Base-by-base conservation (phyloP, 116 monocot species). In the Posidonia oceanica region DNA sequence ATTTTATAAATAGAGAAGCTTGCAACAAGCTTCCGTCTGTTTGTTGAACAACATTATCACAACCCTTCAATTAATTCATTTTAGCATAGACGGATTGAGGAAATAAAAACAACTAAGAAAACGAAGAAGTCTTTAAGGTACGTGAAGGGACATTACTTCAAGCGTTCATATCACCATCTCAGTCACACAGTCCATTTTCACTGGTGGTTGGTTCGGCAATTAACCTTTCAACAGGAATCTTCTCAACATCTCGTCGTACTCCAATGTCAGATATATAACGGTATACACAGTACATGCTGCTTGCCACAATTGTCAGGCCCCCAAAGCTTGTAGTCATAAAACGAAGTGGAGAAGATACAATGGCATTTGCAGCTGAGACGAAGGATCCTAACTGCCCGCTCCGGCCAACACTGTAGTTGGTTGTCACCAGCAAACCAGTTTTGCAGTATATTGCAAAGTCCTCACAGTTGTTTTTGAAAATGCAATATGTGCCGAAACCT, bases 401-500 rank as follows among this genome's bases (percentile, higher is more conserved):
- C 10, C 88, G 67, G 0, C 83, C 87, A 1, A 81, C 77, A 22
- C 83, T 78, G 61, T 66, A 76, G 5, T 40, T 20, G 3, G 82
- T 84, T 42, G 14, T 73, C n/a, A 87, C 75, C 36, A 91, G 77
- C 56, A 91, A 80, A 41, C 91, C 88, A 3, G 96, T 95, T 74
- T 91, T 95, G 75, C 95, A 95, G 61, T 94, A 94, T 22, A 94
- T 84, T 17, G 95, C 95, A 51, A 95, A 95, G 74, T 95, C 91
- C 86, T 96, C 96, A 38, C 96, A 96, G 73, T 96, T 96, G 81
- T 91, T 96, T 76, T 83, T 86, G 80, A 91, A 91, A 5, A 91
- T 62, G 66, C 71, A 64, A 63, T 96, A 96, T 4, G 64, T 71
- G 15, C 96, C 96, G 38, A 96, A 96, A 22, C 89, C 94, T 37